Evolutionary conservation across 2,329 filamentous ascomycete species (phyloP).

Genomic region (Dothideomycetes sp.): DNA sequence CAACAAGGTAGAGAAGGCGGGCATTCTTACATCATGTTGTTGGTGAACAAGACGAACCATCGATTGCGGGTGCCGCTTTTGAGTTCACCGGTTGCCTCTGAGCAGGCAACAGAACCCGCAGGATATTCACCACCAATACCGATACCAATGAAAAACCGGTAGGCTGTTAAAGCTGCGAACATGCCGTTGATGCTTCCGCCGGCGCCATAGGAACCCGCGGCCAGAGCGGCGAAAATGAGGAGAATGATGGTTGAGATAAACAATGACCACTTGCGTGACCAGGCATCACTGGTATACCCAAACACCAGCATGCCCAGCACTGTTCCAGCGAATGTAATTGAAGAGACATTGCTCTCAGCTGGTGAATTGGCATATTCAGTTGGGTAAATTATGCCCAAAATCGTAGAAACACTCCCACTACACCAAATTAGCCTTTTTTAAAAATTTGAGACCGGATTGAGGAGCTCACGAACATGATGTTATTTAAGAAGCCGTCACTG

Average conservation of each 20-base stretch:
- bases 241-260: conserved; percentile 73
- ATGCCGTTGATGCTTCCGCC: conserved; percentile 58
- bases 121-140: conserved; percentile 55
- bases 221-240: conserved; percentile 72
- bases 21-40: background rate
- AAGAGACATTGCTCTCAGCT: conserved; percentile 64
- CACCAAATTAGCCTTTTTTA: too few species aligned
- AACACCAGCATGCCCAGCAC: conserved; percentile 68
- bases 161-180: conserved; percentile 68
- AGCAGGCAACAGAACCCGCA: conserved; percentile 71
- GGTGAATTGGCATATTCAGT: conserved; percentile 57
- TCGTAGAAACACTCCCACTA: too few species aligned
- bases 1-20: background rate
- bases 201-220: conserved; percentile 65
- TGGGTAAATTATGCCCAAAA: too few species aligned
- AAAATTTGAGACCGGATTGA: too few species aligned
- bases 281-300: conserved; percentile 72
- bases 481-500: too few species aligned
- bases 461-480: too few species aligned
- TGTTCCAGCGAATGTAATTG: conserved; percentile 77
- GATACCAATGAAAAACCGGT: conserved; percentile 65
- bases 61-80: conserved; percentile 71
- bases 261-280: conserved; percentile 72
- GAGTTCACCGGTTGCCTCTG: conserved; percentile 75
- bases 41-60: conserved; percentile 70